Evolutionary conservation across 176 grass and related monocot species (phyloP), one percentile per base, ranked within the genome.

Genomic region (Bonia amplexicaulis): DNA sequence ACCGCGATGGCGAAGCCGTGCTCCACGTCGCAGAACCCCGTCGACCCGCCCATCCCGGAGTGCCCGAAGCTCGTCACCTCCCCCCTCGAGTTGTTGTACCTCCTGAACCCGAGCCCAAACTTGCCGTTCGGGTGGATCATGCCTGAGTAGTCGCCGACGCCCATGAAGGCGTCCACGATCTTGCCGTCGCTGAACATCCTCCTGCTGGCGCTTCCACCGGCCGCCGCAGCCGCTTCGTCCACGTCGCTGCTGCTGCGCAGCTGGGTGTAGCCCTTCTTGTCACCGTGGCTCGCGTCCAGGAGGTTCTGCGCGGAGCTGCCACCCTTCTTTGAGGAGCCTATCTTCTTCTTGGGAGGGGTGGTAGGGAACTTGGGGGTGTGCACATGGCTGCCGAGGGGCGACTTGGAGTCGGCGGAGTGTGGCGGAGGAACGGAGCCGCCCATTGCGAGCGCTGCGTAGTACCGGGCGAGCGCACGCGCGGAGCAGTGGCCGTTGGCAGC

Each of bases 401-500:
- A 86, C 70, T 85, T 78, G 42, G 93, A 90, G 54, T 39, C 1
- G 26, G 73, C 17, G 48, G 91, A 91, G 65, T 98, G 96, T 9
- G 90, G 90, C 4, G 88, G 96, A 77, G 96, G 96, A 69, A 95
- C 55, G 20, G 57, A 23, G 44, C 96, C 96, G 3, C 88, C 88
- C 0, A 58, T 74, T 42, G 77, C 89, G 6, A 98, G 88, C 4
- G 91, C 86, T 0, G 93, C 93, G 11, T 98, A 98, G 78, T 96
- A 98, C 47, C 96, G 89, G n/a, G 96, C 96, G 0, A 98, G 88
- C 0, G 96, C 96, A 8, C 96, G 96, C 39, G 93, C 96, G 0
- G 96, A 98, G 71, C 93, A 94, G 81, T 98, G 96, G 13, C 96
- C 91, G 7, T 98, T 98, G 41, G 93, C 96, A 23, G 93, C 96